Base-by-base conservation (phyloP, 768 basidiomycete species). In the Lactarius pseudohatsudake region DNA sequence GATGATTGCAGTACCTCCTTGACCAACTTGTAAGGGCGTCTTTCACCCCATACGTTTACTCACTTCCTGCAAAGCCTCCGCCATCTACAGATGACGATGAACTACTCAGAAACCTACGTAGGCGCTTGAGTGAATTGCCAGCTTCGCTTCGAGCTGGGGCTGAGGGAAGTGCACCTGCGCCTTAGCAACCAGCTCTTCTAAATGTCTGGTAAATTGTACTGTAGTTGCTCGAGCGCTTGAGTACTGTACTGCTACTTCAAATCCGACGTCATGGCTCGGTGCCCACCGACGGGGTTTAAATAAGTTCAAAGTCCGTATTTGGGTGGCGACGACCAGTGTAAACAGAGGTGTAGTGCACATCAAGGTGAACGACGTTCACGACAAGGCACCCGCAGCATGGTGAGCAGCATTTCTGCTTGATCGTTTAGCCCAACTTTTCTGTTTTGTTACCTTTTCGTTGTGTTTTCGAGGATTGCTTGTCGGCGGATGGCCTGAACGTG, bases 361-460 rank as follows among this genome's bases (percentile, higher is more conserved):
- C 50, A 7, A 53, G 50, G 50, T 26, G 26, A 53, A 53, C 64
- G 65, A 66, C 75, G 71, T 61, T 70, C 64, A 72, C 74, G 59
- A 70, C 57, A 67, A 75, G 74, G 71, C 72, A 67, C 69, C 70
- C 71, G 73, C 66, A 75, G 64, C 57, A 77, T 77, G 76, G 76
- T 77, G 70, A 76, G 76, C 70, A 64, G 38, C 8, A 50, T 60
- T 30, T 62, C 45, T 56, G 7, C 20, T 61, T 30, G 26, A n/a
- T 65, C 20, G 45, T 62, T 38, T 61, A 57, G 56, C 64, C 30
- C 28, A 43, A 32, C 53, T 34, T 6, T 38, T 22, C 9, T 40
- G 53, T 65, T 34, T 57, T 61, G 20, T 28, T 40, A 60, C 54
- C 34, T 56, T 63, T 55, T 32, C 45, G n/a, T 65, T 57, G 45